Base-by-base conservation (phyloP, 768 basidiomycete species). In the Pleurotus citrinopileatus region DNA sequence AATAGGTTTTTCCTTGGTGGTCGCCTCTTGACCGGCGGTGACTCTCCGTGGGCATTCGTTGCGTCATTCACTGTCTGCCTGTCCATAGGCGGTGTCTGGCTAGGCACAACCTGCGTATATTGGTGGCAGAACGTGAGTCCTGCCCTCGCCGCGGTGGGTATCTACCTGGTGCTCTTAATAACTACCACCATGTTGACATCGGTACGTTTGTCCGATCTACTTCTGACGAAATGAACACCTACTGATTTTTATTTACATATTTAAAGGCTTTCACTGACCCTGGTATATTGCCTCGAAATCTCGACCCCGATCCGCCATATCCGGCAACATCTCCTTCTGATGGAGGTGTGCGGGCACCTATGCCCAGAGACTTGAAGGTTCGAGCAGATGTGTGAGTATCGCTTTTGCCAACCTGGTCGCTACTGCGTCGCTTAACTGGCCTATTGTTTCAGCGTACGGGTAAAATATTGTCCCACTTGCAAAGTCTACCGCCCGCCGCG, bases 381-480 rank as follows among this genome's bases (percentile, higher is more conserved):
- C 81, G 91, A 15, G 66, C 77, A 13, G 91, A 91, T 59, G 74
- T 80, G 93, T 94, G 64, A 72, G 89, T 76, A 4, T 52, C 53
- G 54, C 15, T 44, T 19, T 36, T 53, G 22, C 27, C 38, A 19
- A 34, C 7, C 15, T 15, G 32, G 7, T 29, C 19, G 36, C 34
- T 34, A 13, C 48, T 25, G 40, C 20, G 22, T 13, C 37, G 40
- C 34, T 50, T 32, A 29, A 8, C 13, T 48, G 42, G 20, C 36
- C 55, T 23, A 48, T 42, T 36, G 19, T 12, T 54, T 57, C 63
- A 95, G 94, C 25, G 90, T 96, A 29, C 85, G 89, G 8, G 88
- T 93, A 53, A 97, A 96, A 70, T 98, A 93, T 62, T 99, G 96
- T 65, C 81, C 87, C 27, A 98, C 94, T 10, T 99, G 96, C 70